Evolutionary conservation across 257 asterid genomes (phyloP).

Genomic region (Hygrophila difformis): DNA sequence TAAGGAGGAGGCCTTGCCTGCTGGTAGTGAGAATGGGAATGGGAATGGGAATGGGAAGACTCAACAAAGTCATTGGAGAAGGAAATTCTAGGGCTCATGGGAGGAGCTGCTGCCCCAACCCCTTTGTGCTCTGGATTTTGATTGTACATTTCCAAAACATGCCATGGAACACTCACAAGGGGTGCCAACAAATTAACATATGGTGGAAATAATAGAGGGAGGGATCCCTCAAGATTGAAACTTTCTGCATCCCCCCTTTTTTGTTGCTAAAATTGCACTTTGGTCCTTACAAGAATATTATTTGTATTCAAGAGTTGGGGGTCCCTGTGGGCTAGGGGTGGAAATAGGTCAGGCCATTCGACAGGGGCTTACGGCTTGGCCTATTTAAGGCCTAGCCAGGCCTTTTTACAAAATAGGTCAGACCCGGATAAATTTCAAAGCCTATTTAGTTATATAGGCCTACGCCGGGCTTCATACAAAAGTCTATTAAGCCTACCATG

Average conservation of each 20-base stretch:
- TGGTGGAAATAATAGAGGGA: slow-evolving; percentile 17
- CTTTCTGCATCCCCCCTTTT: not conserved
- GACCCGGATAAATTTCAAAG: no score
- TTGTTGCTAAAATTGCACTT: not conserved
- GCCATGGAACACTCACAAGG: slow-evolving; percentile 41
- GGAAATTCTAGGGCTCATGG: slow-evolving; percentile 82
- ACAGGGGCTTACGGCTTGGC: no score
- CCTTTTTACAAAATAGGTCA: no score
- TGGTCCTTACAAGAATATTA: no score
- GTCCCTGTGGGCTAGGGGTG: no score
- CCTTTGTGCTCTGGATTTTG: slow-evolving; percentile 35
- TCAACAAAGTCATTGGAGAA: slow-evolving; percentile 84
- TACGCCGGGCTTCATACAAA: no score
- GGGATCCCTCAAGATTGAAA: not conserved
- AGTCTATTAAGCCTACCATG: no score
- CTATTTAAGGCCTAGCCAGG: no score
- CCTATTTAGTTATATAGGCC: no score
- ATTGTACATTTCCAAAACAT: slow-evolving; percentile 71
- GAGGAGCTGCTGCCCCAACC: slow-evolving; percentile 21
- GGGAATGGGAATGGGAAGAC: slow-evolving; percentile 13
- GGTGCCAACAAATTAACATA: slow-evolving; percentile 27
- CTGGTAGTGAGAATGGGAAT: slow-evolving; percentile 14
- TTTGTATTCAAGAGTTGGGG: no score
- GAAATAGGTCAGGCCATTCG: no score
- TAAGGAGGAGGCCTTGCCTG: slow-evolving; percentile 22